Percentiles rank a stretch among this genome's conserved stretches.
Conservation (phyloP, 148 eudicot species). For the Vaccinium macrocarpon region DNA sequence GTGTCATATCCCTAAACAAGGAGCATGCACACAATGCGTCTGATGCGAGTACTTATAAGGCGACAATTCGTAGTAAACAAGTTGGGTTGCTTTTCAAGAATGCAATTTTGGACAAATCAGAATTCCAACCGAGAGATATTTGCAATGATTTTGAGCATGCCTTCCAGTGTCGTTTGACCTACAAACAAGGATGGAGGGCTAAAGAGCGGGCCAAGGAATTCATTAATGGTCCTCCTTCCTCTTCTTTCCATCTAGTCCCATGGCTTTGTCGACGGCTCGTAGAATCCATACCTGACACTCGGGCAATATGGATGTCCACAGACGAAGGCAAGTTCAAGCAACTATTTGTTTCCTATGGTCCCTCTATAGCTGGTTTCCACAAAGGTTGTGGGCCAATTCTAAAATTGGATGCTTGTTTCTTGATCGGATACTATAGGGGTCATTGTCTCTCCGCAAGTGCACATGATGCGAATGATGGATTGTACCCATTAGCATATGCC, state of each 20-base stretch:
- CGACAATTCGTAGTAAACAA: neutral
- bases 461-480: neutral
- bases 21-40: neutral
- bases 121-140: neutral
- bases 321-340: neutral
- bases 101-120: neutral
- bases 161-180: neutral
- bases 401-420: neutral
- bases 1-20: neutral
- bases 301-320: neutral
- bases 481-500: neutral
- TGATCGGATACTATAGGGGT: neutral
- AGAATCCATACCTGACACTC: neutral
- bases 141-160: neutral
- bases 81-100: neutral
- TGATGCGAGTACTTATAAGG: neutral
- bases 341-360: neutral
- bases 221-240: neutral
- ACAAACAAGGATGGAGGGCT: neutral
- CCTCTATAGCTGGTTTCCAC: neutral
- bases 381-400: neutral
- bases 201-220: neutral
- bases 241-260: neutral
- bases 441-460: neutral
- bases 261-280: neutral